These are phyloP conservation scores for Saccharum hybrid DNA, from an alignment of 202 grass and related monocot genomes.

Conservation along the genomic window DNA sequence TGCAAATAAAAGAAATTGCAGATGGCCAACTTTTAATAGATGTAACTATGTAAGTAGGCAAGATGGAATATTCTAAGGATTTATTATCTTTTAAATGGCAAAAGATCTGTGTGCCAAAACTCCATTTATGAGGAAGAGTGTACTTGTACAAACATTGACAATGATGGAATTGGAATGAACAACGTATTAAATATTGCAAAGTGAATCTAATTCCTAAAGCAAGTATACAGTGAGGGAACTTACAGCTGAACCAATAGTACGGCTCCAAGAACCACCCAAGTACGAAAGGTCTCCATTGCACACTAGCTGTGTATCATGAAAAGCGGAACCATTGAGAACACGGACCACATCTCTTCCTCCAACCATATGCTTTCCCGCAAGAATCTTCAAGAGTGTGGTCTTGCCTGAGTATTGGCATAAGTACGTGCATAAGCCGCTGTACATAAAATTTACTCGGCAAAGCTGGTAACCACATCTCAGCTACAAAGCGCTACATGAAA, in stretches of 20 bases:
- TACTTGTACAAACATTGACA: background rate
- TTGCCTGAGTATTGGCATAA: conserved; percentile 70
- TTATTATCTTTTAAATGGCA: conserved; percentile 9
- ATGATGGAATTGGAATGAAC: background rate
- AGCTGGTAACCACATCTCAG: background rate
- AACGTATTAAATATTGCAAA: background rate
- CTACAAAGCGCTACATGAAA: background rate
- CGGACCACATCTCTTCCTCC: conserved; percentile 90
- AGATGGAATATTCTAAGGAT: background rate
- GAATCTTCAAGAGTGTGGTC: conserved; percentile 92
- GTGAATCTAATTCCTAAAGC: conserved; percentile 27
- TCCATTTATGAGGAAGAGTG: background rate
- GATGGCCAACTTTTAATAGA: background rate
- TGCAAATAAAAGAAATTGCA: background rate
- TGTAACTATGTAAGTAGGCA: conserved; percentile 1
- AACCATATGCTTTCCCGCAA: conserved; percentile 97
- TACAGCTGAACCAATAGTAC: conserved; percentile 86
- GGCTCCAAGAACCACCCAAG: conserved; percentile 91
- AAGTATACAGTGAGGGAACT: conserved; percentile 39
- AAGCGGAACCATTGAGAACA: conserved; percentile 89
- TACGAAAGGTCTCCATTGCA: conserved; percentile 83
- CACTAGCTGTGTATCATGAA: conserved; percentile 92
- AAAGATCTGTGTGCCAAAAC: background rate
- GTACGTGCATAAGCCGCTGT: background rate
- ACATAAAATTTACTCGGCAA: background rate